A percentile compares a stretch with the other conserved stretches of the same genome.
phyloP scores from a whole-genome alignment of 192 early-diverging fungal species.

The Podila epicladia region DNA sequence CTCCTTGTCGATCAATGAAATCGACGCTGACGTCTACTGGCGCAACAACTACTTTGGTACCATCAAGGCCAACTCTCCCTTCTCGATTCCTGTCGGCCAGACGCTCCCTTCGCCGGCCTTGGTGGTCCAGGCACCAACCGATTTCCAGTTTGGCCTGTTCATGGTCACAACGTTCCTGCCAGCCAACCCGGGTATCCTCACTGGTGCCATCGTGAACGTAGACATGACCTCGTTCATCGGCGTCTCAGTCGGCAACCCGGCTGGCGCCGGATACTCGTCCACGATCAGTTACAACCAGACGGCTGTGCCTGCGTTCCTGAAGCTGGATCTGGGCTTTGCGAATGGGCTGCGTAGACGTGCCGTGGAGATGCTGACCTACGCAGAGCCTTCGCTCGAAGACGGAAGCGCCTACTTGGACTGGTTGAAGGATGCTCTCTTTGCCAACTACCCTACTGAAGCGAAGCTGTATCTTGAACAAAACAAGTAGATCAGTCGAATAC shows the following conservation, averaged over 20 bases:
- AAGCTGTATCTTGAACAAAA: slow-evolving; percentile 19
- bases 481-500: neutral
- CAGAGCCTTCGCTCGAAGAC: slow-evolving; percentile 17
- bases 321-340: slow-evolving; percentile 23
- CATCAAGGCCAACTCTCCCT: slow-evolving; percentile 1
- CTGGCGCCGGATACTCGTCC: slow-evolving; percentile 9
- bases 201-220: slow-evolving; percentile 17
- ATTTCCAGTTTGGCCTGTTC: slow-evolving; percentile 31
- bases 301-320: slow-evolving; percentile 35
- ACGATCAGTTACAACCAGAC: slow-evolving; percentile 25
- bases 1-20: slow-evolving; percentile 9
- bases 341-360: slow-evolving; percentile 2
- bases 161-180: slow-evolving; percentile 28
- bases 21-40: slow-evolving; percentile 27
- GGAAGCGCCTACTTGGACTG: slow-evolving; percentile 19
- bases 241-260: slow-evolving; percentile 21
- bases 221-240: slow-evolving; percentile 21
- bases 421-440: slow-evolving; percentile 30
- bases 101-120: slow-evolving; percentile 10
- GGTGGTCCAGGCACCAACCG: slow-evolving; percentile 22
- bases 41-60: slow-evolving; percentile 18
- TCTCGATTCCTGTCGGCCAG: slow-evolving; percentile 15
- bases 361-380: neutral
- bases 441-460: slow-evolving; percentile 31
- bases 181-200: slow-evolving; percentile 25